Percentiles rank a stretch among this genome's conserved stretches.
Conservation (phyloP, 2,329 filamentous ascomycete genomes). For the Ceratocystis ficicola region DNA sequence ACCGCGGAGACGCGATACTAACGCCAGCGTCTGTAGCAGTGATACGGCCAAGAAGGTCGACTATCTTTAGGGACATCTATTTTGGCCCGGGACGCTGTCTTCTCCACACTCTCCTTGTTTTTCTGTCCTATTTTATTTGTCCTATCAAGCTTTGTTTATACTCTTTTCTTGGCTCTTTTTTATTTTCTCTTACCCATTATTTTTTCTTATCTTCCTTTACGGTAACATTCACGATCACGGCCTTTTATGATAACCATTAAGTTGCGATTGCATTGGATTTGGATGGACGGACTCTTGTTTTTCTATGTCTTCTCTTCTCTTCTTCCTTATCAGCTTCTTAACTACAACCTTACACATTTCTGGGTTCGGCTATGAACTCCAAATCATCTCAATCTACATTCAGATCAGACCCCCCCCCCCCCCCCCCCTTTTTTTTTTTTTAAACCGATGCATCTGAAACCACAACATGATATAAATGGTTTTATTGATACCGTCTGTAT, state of each 20-base stretch:
- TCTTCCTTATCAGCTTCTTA: background rate
- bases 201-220: constrained; percentile 9
- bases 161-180: constrained; percentile 5
- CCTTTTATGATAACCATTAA: constrained; percentile 9
- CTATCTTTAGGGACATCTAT: background rate
- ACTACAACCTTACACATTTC: background rate
- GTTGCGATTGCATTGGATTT: constrained; percentile 12
- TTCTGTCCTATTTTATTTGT: background rate
- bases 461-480: background rate
- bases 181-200: background rate
- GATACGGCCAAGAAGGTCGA: constrained; percentile 23
- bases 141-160: background rate
- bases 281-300: constrained; percentile 3
- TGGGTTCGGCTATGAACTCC: background rate
- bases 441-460: background rate
- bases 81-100: background rate
- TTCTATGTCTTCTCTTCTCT: constrained; percentile 1
- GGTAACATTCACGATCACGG: constrained; percentile 13
- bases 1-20: constrained; percentile 21
- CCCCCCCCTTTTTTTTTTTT: background rate
- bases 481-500: background rate
- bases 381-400: background rate
- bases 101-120: background rate
- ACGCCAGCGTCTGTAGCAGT: constrained; percentile 22
- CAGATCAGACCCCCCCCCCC: background rate